Conservation (phyloP, 1,139 yeast species). For the Candida tropicalis region DNA sequence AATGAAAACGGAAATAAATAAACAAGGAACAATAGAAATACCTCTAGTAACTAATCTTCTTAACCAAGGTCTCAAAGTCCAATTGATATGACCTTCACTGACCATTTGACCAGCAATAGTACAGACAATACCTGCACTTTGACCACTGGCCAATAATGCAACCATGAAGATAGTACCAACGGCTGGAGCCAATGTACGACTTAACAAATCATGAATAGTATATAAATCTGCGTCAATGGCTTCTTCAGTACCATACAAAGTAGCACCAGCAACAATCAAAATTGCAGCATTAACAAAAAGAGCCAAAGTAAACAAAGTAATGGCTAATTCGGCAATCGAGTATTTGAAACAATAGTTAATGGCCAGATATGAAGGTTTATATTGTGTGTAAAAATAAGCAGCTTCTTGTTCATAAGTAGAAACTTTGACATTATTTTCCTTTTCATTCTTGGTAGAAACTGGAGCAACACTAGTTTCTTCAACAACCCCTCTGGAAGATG, state of each 20-base stretch:
- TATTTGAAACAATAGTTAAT: slow-evolving; percentile 67
- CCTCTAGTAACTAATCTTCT: slow-evolving; percentile 71
- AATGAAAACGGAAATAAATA: slow-evolving; percentile 59
- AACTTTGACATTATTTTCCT: slow-evolving; percentile 13
- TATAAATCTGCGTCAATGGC: slow-evolving; percentile 76
- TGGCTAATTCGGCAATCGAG: slow-evolving; percentile 63
- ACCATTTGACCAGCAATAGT: slow-evolving; percentile 88
- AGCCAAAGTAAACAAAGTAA: slow-evolving; percentile 75
- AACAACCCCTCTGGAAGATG: slow-evolving; percentile 8
- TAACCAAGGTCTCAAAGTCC: slow-evolving; percentile 78
- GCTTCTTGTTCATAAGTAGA: slow-evolving; percentile 30
- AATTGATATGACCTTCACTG: slow-evolving; percentile 77
- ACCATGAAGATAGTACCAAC: slow-evolving; percentile 80
- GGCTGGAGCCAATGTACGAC: slow-evolving; percentile 60
- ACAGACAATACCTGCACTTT: slow-evolving; percentile 83
- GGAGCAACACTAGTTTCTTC: slow-evolving; percentile 2
- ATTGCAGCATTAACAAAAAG: slow-evolving; percentile 80
- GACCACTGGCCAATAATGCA: slow-evolving; percentile 75
- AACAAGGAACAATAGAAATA: slow-evolving; percentile 73
- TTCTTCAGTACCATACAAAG: slow-evolving; percentile 64
- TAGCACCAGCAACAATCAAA: slow-evolving; percentile 73
- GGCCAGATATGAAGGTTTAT: slow-evolving; percentile 66
- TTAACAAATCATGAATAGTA: slow-evolving; percentile 63
- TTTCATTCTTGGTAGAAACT: slow-evolving; percentile 7
- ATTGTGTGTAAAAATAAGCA: slow-evolving; percentile 39